Conservation (phyloP, 208 protist genomes). For the Borovskyia barvae region DNA sequence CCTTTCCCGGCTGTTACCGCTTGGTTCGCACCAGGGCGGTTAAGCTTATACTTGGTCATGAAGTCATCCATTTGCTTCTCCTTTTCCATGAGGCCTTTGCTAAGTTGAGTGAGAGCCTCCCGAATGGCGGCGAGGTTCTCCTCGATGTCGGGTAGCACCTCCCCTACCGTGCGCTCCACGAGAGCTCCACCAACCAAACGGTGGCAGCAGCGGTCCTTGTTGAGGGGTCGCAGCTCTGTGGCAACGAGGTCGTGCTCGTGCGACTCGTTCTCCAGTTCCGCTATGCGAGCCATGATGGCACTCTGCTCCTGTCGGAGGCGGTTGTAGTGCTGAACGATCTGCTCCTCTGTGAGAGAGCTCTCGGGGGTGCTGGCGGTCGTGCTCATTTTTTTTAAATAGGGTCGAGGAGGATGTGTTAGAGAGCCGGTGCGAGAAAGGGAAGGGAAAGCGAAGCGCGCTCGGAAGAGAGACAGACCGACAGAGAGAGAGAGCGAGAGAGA, state of each 20-base stretch:
- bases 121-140: conserved; percentile 82
- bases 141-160: conserved; percentile 94
- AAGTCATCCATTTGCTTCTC: conserved; percentile 89
- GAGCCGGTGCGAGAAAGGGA: too few relatives aligned
- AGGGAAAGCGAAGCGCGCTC: not conserved
- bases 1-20: conserved; percentile 21
- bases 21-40: conserved; percentile 43
- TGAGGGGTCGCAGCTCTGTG: conserved; percentile 78
- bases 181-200: conserved; percentile 94
- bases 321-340: conserved; percentile 84
- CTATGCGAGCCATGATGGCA: conserved; percentile 81
- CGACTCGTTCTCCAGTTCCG: conserved; percentile 85
- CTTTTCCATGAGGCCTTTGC: conserved; percentile 73
- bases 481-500: conserved; percentile 3
- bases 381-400: not conserved
- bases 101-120: conserved; percentile 66
- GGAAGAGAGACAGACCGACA: not conserved
- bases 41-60: conserved; percentile 74
- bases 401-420: not conserved
- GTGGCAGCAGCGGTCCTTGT: conserved; percentile 92
- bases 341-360: conserved; percentile 46
- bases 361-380: not conserved
- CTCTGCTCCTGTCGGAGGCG: conserved; percentile 86
- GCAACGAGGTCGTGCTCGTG: conserved; percentile 92
- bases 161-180: conserved; percentile 93